Conservation (phyloP, 139 green algal species). For the Chlorella sp. region DNA sequence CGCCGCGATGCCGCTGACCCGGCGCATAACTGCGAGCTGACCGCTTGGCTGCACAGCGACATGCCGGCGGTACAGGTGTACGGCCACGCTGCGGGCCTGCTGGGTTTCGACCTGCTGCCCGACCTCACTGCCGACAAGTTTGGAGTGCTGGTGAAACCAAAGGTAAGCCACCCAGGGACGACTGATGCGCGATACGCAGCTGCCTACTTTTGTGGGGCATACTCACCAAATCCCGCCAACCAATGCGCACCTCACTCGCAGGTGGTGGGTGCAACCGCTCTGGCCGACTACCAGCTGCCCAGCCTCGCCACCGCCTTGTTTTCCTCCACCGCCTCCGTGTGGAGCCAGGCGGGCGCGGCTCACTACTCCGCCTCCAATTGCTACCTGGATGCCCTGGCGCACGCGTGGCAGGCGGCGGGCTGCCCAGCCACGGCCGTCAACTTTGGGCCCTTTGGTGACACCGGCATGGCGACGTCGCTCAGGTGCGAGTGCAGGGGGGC, state of each 20-base stretch:
- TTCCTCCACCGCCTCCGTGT: slow-evolving; percentile 50
- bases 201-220: too few relatives aligned
- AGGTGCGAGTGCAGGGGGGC: not conserved
- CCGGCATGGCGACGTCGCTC: slow-evolving; percentile 40
- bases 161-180: too few relatives aligned
- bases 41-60: slow-evolving; percentile 28
- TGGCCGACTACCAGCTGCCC: not conserved
- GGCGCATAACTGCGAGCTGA: not conserved
- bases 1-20: slow-evolving; percentile 6
- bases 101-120: slow-evolving; percentile 34
- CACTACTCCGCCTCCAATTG: slow-evolving; percentile 53
- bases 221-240: too few relatives aligned
- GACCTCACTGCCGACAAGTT: slow-evolving; percentile 20
- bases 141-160: not conserved
- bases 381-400: slow-evolving; percentile 31
- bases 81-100: slow-evolving; percentile 45
- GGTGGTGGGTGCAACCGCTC: slow-evolving; percentile 1
- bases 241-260: not conserved
- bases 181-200: too few relatives aligned
- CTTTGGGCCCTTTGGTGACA: slow-evolving; percentile 44
- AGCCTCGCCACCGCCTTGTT: slow-evolving; percentile 3
- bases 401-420: not conserved
- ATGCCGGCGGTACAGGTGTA: slow-evolving; percentile 43
- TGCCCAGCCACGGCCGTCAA: slow-evolving; percentile 24
- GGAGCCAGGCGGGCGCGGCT: slow-evolving; percentile 43